phyloP scores from a whole-genome alignment of 2,329 filamentous ascomycete species.

The Monilinia fructicola region DNA sequence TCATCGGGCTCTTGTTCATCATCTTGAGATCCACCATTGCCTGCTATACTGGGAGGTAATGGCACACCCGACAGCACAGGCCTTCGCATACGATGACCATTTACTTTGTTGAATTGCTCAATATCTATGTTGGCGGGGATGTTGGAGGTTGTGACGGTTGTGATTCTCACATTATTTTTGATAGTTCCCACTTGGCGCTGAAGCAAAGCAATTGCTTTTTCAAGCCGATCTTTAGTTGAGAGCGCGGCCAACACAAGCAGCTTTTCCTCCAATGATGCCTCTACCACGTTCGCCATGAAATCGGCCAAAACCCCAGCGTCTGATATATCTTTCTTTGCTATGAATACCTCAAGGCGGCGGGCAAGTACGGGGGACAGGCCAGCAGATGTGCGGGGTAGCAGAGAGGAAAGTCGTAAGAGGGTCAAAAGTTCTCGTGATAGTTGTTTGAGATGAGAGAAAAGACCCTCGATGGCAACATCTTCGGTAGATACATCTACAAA shows the following conservation, averaged over 20 bases:
- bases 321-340: slow-evolving; percentile 74
- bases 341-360: slow-evolving; percentile 81
- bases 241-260: slow-evolving; percentile 80
- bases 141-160: slow-evolving; percentile 68
- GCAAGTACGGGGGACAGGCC: slow-evolving; percentile 81
- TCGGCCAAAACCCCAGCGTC: slow-evolving; percentile 88
- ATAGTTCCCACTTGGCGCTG: slow-evolving; percentile 79
- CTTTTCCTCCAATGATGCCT: slow-evolving; percentile 87
- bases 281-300: slow-evolving; percentile 93
- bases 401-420: slow-evolving; percentile 77
- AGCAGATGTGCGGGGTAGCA: slow-evolving; percentile 69
- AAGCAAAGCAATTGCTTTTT: slow-evolving; percentile 79
- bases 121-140: slow-evolving; percentile 60
- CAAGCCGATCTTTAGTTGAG: slow-evolving; percentile 73
- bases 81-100: slow-evolving; percentile 42
- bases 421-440: slow-evolving; percentile 84
- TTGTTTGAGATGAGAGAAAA: slow-evolving; percentile 79
- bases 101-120: slow-evolving; percentile 51
- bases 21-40: slow-evolving; percentile 42
- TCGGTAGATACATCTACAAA: slow-evolving; percentile 42
- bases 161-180: slow-evolving; percentile 84
- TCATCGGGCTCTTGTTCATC: slow-evolving; percentile 86
- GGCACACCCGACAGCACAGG: slow-evolving; percentile 33
- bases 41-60: slow-evolving; percentile 31
- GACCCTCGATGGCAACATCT: slow-evolving; percentile 64